These are phyloP conservation scores for Colletotrichum sansevieriae DNA, from an alignment of 2,329 filamentous ascomycete species.

Conservation along the genomic window DNA sequence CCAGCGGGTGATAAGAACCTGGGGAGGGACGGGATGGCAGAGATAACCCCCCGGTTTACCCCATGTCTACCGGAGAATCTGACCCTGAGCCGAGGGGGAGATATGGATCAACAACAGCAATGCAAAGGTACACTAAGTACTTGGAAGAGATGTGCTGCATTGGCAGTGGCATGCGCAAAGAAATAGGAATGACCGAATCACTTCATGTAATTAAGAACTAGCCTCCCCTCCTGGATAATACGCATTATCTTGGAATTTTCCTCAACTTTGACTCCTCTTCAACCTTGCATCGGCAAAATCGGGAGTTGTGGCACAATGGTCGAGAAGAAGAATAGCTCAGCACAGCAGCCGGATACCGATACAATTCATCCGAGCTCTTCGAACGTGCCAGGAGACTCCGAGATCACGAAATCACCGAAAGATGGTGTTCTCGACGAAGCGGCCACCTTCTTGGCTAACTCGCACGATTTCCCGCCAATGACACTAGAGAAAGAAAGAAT, in stretches of 20 bases:
- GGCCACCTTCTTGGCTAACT: not conserved
- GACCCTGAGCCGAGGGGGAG: slow-evolving; percentile 1
- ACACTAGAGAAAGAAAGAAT: not conserved
- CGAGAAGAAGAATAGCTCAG: not conserved
- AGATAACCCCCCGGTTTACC: slow-evolving; percentile 7
- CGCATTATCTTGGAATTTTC: not conserved
- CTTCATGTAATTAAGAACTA: not conserved
- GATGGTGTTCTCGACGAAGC: slow-evolving; percentile 11
- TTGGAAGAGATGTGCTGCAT: no score
- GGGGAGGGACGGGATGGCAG: not conserved
- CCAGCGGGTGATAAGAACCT: slow-evolving; percentile 7
- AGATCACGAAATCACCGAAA: slow-evolving; percentile 2
- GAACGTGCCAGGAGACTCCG: not conserved
- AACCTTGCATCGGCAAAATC: not conserved
- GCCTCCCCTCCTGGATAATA: not conserved
- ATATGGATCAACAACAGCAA: not conserved
- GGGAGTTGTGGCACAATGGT: not conserved
- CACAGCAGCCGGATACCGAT: not conserved
- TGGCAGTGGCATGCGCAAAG: no score
- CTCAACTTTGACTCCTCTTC: not conserved
- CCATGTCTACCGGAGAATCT: slow-evolving; percentile 3
- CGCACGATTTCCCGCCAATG: not conserved
- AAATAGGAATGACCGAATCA: no score
- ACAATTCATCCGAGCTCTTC: not conserved
- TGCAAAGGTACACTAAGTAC: not conserved